Conservation (phyloP, 768 basidiomycete species). For the Mycena capillaripes region DNA sequence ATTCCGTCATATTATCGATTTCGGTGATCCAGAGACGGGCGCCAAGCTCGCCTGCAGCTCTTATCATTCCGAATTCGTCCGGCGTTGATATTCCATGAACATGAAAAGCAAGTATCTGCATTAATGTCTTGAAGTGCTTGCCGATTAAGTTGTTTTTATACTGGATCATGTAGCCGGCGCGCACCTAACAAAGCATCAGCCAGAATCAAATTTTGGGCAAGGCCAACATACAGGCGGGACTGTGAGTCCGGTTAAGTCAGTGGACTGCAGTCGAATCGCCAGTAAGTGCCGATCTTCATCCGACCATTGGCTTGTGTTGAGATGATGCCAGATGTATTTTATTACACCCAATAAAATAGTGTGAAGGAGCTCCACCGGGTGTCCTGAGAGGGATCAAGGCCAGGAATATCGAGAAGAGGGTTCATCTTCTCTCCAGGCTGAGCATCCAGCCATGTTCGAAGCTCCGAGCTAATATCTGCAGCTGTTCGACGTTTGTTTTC, state of each 20-base stretch:
- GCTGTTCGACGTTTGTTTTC: not conserved
- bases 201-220: no score
- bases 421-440: not conserved
- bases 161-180: slow-evolving; percentile 49
- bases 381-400: not conserved
- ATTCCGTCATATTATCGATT: slow-evolving; percentile 46
- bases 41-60: slow-evolving; percentile 39
- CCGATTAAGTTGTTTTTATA: slow-evolving; percentile 51
- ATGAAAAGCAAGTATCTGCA: slow-evolving; percentile 48
- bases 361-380: not conserved
- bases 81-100: slow-evolving; percentile 41
- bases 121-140: slow-evolving; percentile 50
- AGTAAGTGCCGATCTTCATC: slow-evolving; percentile 38
- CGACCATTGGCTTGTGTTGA: slow-evolving; percentile 40
- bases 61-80: slow-evolving; percentile 40
- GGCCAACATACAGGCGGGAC: no score
- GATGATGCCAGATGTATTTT: slow-evolving; percentile 42
- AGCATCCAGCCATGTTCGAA: not conserved
- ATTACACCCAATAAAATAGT: slow-evolving; percentile 36
- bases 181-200: slow-evolving; percentile 21
- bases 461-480: slow-evolving; percentile 35
- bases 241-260: slow-evolving; percentile 31
- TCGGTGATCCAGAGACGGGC: slow-evolving; percentile 49
- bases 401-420: not conserved
- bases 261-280: slow-evolving; percentile 46